Evolutionary conservation across 768 basidiomycete genomes (phyloP), one percentile per base, ranked within the genome.

Genomic region (Lactarius trivialis): DNA sequence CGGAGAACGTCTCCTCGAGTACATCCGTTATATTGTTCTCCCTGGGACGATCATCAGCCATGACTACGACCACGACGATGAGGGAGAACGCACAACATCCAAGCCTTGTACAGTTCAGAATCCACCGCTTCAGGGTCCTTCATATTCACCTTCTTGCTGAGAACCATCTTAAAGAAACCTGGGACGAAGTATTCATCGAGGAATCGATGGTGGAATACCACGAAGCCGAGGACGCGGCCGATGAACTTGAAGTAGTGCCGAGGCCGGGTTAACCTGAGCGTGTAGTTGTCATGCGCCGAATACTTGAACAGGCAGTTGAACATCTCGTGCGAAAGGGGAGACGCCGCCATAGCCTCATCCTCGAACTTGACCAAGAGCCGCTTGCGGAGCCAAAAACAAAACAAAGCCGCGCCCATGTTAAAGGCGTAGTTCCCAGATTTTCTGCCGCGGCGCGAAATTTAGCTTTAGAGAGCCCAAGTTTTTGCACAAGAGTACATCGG

Each of bases 291-390:
- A 68, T 85, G 84, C 4, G 86, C 79, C 0, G 88, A 89, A 68
- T 91, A 91, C 71, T 90, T 85, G 69, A 90, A 90, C 39, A 90
- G 73, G 19, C 89, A 89, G 69, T 90, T 85, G 75, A 91, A 91
- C 67, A 91, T 86, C 68, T 90, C 86, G 61, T 89, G 89, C 1
- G 88, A 91, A 51, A 91, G 77, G 3, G 63, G 84, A 85, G 32
- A 89, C 84, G 70, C 87, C 88, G 65, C 87, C 88, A 66, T 88
- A 88, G 71, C 89, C 69, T 91, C 89, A 28, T 85, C 86, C 24
- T 89, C 88, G 60, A 91, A 91, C 69, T 77, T 85, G 49, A 91
- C 81, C 79, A 89, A 83, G 63, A 91, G 70, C 63, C 85, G 74
- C 71, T 83, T 82, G 71, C 86, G 89, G 65, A 91, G 70, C n/a